Percentiles rank a stretch among this genome's conserved stretches.
Evolutionary conservation across 352 stramenopile genomes (phyloP).

Genomic region (Peronospora tabacina): DNA sequence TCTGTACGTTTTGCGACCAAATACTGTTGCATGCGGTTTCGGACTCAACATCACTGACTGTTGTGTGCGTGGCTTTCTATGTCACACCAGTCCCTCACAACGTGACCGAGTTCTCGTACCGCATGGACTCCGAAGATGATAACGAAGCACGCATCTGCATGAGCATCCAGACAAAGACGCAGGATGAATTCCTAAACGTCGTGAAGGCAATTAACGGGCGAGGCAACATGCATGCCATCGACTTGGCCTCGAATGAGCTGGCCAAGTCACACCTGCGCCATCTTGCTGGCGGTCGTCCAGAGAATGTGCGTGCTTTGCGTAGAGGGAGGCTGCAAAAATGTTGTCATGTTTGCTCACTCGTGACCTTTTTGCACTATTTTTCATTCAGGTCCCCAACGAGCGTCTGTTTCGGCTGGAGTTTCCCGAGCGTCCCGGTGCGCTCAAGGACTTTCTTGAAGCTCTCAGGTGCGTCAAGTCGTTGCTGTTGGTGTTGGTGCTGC

Average conservation of each 20-base stretch:
- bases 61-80: not conserved
- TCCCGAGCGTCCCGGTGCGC: slow-evolving; percentile 85
- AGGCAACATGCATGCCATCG: slow-evolving; percentile 84
- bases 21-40: not conserved
- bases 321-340: not conserved
- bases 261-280: slow-evolving; percentile 94
- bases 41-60: not conserved
- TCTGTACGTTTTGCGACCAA: slow-evolving; percentile 40
- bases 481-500: not conserved
- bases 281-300: slow-evolving; percentile 87
- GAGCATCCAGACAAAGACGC: slow-evolving; percentile 90
- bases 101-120: slow-evolving; percentile 97
- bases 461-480: slow-evolving; percentile 40
- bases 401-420: slow-evolving; percentile 96
- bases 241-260: slow-evolving; percentile 94
- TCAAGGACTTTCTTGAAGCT: slow-evolving; percentile 91
- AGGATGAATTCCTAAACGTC: slow-evolving; percentile 52
- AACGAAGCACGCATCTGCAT: slow-evolving; percentile 90
- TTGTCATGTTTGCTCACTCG: slow-evolving; percentile 2
- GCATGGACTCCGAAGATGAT: slow-evolving; percentile 73
- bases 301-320: slow-evolving; percentile 35
- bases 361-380: not conserved
- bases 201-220: slow-evolving; percentile 58
- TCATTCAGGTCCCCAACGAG: slow-evolving; percentile 76
- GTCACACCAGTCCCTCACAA: slow-evolving; percentile 53